Evolutionary conservation across 371 early-diverging fungal species (phyloP).

Genomic region (Smittium culicis): DNA sequence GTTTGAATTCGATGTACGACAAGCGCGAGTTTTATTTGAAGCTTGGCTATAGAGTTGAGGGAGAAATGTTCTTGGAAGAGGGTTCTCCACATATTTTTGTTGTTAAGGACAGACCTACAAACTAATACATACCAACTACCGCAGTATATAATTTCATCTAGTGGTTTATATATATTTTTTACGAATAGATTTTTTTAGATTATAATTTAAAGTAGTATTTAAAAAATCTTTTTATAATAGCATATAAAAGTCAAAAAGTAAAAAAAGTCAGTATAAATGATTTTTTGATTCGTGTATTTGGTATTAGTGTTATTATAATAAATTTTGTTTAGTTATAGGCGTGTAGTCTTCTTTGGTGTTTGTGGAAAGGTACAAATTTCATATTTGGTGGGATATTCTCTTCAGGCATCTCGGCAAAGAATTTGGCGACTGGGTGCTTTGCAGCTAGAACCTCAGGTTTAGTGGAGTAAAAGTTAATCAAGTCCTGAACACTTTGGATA

Average conservation of each 20-base stretch:
- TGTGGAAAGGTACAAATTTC: constrained; percentile 34
- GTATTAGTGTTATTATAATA: too few relatives aligned
- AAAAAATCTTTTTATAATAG: too few relatives aligned
- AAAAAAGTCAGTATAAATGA: too few relatives aligned
- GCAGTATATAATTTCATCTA: too few relatives aligned
- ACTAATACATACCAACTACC: too few relatives aligned
- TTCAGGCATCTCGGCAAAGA: constrained; percentile 18
- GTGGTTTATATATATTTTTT: too few relatives aligned
- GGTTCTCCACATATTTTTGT: constrained; percentile 11
- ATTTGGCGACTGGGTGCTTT: constrained; percentile 34
- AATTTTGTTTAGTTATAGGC: constrained; percentile 19
- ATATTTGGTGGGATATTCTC: constrained; percentile 30
- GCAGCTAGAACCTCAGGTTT: constrained; percentile 21
- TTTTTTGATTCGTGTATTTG: too few relatives aligned
- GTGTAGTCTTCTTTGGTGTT: constrained; percentile 26
- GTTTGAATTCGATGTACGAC: constrained; percentile 21
- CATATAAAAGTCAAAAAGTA: too few relatives aligned
- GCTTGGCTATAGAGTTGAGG: constrained; percentile 5
- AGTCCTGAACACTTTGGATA: constrained; percentile 31
- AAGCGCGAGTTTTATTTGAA: constrained; percentile 20
- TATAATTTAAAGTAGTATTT: too few relatives aligned
- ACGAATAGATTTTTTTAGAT: too few relatives aligned
- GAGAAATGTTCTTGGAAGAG: constrained; percentile 10
- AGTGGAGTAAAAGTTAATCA: constrained; percentile 21
- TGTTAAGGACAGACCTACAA: constrained; percentile 8